These are phyloP conservation scores for Talaromyces nanjingensis DNA, from an alignment of 495 filamentous ascomycete species.

Conservation along the genomic window DNA sequence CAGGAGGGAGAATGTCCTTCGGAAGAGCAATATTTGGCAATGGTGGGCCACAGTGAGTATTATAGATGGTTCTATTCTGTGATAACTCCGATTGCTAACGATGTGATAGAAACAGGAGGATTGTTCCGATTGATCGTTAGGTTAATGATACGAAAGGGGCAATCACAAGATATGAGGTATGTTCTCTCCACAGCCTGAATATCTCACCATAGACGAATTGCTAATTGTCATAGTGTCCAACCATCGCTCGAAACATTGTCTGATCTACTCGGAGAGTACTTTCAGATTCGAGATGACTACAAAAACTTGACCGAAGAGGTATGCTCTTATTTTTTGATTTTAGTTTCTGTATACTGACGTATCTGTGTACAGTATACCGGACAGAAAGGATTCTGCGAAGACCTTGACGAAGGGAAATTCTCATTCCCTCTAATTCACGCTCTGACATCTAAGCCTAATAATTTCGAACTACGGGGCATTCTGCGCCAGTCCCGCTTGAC, in stretches of 20 bases:
- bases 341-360: neutral
- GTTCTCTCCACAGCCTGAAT: neutral
- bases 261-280: conserved; percentile 21
- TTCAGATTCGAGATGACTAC: conserved; percentile 35
- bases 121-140: conserved; percentile 20
- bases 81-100: neutral
- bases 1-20: conserved; percentile 16
- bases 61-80: neutral
- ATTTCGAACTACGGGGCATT: conserved; percentile 15
- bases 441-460: neutral
- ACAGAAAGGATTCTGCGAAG: conserved; percentile 28
- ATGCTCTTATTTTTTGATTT: neutral
- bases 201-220: neutral
- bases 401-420: conserved; percentile 33
- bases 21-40: conserved; percentile 19
- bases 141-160: conserved; percentile 15
- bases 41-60: conserved; percentile 18
- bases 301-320: conserved; percentile 20
- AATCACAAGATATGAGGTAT: neutral
- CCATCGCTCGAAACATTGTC: conserved; percentile 15
- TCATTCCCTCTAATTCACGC: neutral
- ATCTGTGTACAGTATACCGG: conserved; percentile 14
- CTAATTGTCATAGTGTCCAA: conserved; percentile 5
- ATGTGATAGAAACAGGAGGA: conserved; percentile 20
- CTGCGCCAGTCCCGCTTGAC: conserved; percentile 8